Evolutionary conservation across 2,329 filamentous ascomycete species (phyloP), one percentile per base, ranked within the genome.

Genomic region (Dryadomyces quercivorus): DNA sequence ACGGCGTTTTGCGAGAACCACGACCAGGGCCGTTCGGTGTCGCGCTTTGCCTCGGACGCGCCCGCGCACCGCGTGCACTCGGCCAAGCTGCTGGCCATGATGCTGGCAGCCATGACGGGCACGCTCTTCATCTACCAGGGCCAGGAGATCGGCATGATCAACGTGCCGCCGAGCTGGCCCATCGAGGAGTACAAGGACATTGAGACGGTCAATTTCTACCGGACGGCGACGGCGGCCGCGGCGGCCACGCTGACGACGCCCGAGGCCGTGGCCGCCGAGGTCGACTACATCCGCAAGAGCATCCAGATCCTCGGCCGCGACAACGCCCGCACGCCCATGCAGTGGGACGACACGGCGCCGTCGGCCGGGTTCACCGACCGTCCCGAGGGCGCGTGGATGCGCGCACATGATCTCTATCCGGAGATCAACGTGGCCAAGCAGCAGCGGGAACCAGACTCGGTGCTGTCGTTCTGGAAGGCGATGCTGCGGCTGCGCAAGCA

Each of bases 271-370:
- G 67, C 67, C 6, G 67, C 72, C 38, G 67, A 64, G 31, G 65
- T 79, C 1, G 69, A 68, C 13, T 69, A 73, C 42, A 76, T 74
- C 0, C 72, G 75, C 60, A 65, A 70, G 9, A 71, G 77, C 43
- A 69, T 86, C 52, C 76, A 81, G 58, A 71, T 75, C 56, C 75
- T 85, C 34, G 82, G 76, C 6, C 72, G 82, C 36, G 84, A 88
- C 63, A 80, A 88, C 62, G 75, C 81, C 9, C 73, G 84, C n/a
- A 75, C 80, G 3, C 84, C 84, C 0, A 80, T 88, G 70, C 81
- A 84, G 59, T 88, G 84, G 84, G 74, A 74, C 54, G 71, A 65
- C 0, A 68, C 69, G 0, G 56, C 55, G 43, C 64, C 70, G 1
- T 73, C 82, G 58, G 81, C 78, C 0, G 84, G 84, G 1, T 87